Conservation (phyloP, 2,329 filamentous ascomycete species). For the Nemania sp. region DNA sequence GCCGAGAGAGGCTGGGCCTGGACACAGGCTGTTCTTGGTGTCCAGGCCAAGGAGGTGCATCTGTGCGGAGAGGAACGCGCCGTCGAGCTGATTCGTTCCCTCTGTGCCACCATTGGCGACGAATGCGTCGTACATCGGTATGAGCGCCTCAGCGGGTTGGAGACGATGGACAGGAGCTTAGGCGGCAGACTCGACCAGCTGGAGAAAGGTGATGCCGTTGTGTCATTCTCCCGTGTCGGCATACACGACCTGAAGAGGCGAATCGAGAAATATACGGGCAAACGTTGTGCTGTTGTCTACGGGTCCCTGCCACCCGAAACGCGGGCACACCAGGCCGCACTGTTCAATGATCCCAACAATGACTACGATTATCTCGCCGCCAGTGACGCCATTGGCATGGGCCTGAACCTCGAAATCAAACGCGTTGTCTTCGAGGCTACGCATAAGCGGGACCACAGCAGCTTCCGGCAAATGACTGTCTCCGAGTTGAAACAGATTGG, state of each 20-base stretch:
- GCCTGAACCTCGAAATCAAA: conserved; percentile 89
- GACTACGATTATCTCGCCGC: conserved; percentile 95
- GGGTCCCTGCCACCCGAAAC: conserved; percentile 91
- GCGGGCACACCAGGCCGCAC: conserved; percentile 82
- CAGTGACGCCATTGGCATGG: conserved; percentile 97
- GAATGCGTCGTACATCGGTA: conserved; percentile 82
- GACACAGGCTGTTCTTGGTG: conserved; percentile 87
- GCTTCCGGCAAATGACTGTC: conserved; percentile 62
- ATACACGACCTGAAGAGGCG: conserved; percentile 80
- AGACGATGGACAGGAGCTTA: conserved; percentile 68
- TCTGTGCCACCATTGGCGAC: conserved; percentile 82
- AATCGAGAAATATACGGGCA: conserved; percentile 76
- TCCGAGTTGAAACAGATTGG: conserved; percentile 94
- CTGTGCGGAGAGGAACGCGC: conserved; percentile 88
- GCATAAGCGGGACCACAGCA: conserved; percentile 69
- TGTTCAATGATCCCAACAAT: conserved; percentile 95
- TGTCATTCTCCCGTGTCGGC: conserved; percentile 80
- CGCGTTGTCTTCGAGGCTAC: conserved; percentile 85
- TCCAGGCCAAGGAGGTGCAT: conserved; percentile 87
- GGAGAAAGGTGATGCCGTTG: conserved; percentile 87
- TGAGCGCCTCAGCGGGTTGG: conserved; percentile 77
- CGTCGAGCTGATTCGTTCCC: conserved; percentile 74
- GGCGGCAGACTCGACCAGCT: conserved; percentile 67
- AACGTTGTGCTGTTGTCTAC: conserved; percentile 89
- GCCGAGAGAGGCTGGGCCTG: conserved; percentile 85